Evolutionary conservation across 495 filamentous ascomycete genomes (phyloP).

Genomic region (Entonaema liquescens): DNA sequence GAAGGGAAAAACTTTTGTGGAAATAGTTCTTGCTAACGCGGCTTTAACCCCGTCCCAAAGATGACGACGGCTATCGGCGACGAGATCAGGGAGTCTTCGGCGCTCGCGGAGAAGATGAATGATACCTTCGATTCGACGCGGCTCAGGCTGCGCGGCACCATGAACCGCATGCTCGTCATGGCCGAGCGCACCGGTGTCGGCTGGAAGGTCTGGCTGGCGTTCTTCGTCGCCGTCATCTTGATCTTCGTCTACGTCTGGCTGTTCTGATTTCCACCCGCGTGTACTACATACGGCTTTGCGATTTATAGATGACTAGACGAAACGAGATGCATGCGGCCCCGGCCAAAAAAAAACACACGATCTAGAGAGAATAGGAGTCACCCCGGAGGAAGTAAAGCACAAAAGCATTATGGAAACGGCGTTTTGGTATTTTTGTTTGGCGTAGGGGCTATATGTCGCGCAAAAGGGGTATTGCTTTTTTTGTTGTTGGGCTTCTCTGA

Average conservation of each 20-base stretch:
- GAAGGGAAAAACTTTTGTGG: not conserved
- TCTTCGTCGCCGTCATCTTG: constrained; percentile 80
- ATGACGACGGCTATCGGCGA: constrained; percentile 92
- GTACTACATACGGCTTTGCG: not conserved
- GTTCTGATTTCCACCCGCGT: constrained; percentile 55
- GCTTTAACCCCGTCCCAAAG: constrained; percentile 43
- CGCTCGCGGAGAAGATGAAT: constrained; percentile 88
- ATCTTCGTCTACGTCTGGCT: constrained; percentile 94
- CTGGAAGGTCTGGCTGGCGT: constrained; percentile 91
- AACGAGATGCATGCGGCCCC: not conserved
- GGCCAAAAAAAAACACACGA: not conserved
- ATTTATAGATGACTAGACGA: not conserved
- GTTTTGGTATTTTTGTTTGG: constrained; percentile 23
- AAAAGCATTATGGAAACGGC: constrained; percentile 24
- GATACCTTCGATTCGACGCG: constrained; percentile 88
- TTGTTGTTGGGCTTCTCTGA: constrained; percentile 2
- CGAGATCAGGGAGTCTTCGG: constrained; percentile 87
- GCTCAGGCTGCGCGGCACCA: constrained; percentile 81
- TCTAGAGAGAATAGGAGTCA: not conserved
- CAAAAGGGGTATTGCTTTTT: not conserved
- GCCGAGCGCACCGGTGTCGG: constrained; percentile 90
- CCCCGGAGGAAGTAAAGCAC: not conserved
- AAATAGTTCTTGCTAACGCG: constrained; percentile 18
- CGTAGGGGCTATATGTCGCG: constrained; percentile 6
- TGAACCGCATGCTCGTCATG: constrained; percentile 97